Base-by-base conservation (phyloP, 108 stramenopile species). In the Chaetoceros tenuissimus region DNA sequence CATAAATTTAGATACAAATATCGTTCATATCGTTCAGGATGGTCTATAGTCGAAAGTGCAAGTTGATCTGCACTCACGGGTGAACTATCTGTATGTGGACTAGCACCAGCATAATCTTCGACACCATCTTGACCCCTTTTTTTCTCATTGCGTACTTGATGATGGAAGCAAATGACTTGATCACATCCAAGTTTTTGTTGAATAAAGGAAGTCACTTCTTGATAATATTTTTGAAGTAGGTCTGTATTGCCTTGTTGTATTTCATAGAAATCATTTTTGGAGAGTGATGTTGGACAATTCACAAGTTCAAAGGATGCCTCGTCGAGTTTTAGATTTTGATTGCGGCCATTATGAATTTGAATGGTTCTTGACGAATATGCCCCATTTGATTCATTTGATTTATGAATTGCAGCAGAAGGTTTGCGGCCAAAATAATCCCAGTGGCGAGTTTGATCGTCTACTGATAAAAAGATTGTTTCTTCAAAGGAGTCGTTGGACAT, bases 271-370 rank as follows among this genome's bases (percentile, higher is more conserved):
- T 64, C 63, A 31, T 54, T 23, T 24, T 1, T 64, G 10, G 63
- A 31, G 13, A 64, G 19, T 3, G 7, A 44, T 0, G 54, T 56
- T 5, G 56, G 29, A 48, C 54, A 64, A 17, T 56, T 17, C n/a
- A 64, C 53, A 17, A 64, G 17, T 30, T 64, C 63, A 43, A 64
- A 64, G 24, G 55, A 46, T 17, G 63, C 53, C 19, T 64, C 55
- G 28, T 64, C 63, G 19, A 64, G 43, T 1, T 7, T 44, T 17
- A 64, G 28, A 16, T 40, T 28, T n/a, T 40, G 19, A 21, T 46
- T 30, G 19, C 63, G 55, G 16, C 63, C 63, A 56, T 64, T 28
- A 10, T 56, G 27, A 28, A 64, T 48, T 10, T 26, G 25, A 5
- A 28, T 7, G 17, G 43, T 28, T 5, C 18, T 22, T 20, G 57